Conservation (phyloP, 179 eudicot species). For the Beta macrorhiza region DNA sequence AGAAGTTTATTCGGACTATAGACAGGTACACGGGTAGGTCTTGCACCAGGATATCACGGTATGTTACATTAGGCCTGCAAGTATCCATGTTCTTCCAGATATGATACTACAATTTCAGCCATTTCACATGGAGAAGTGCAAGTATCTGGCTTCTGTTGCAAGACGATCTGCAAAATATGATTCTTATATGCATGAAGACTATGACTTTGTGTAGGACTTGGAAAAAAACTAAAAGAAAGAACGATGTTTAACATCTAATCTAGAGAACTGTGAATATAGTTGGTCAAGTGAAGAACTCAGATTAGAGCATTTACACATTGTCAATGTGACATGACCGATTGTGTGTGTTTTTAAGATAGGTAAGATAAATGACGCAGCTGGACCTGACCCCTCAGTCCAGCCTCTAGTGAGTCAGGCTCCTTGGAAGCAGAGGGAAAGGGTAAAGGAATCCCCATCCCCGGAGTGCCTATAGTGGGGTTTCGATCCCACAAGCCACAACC, state of each 20-base stretch:
- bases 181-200: background rate
- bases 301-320: background rate
- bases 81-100: slow-evolving; percentile 61
- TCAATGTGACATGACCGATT: background rate
- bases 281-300: slow-evolving; percentile 3
- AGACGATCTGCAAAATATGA: slow-evolving; percentile 51
- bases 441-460: too few relatives aligned
- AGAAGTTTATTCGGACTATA: slow-evolving; percentile 26
- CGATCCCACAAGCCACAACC: too few relatives aligned
- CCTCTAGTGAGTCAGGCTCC: too few relatives aligned
- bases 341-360: too few relatives aligned
- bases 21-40: slow-evolving; percentile 6
- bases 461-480: too few relatives aligned
- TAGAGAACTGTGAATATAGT: background rate
- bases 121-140: slow-evolving; percentile 57
- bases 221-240: background rate
- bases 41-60: background rate
- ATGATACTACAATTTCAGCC: slow-evolving; percentile 62
- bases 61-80: slow-evolving; percentile 32
- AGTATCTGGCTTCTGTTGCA: slow-evolving; percentile 47
- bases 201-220: background rate
- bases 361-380: too few relatives aligned
- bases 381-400: too few relatives aligned
- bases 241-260: background rate
- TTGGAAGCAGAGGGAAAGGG: too few relatives aligned